A percentile compares a stretch with the other conserved stretches of the same genome.
Conservation (phyloP, 495 filamentous ascomycete species). For the Daldinia bambusicola region DNA sequence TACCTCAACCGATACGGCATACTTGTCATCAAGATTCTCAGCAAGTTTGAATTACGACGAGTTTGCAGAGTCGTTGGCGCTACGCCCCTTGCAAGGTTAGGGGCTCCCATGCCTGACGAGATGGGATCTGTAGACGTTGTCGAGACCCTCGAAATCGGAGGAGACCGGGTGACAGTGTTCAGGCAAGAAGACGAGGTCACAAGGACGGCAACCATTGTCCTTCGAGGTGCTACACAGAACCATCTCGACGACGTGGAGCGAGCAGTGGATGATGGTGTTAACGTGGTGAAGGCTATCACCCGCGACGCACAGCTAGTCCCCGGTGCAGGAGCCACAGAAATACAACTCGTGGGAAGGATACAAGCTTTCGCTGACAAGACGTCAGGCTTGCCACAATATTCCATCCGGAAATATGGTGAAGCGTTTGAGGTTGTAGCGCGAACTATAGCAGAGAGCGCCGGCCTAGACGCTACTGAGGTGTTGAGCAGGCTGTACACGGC, state of each 20-base stretch:
- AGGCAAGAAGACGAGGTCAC: slow-evolving; percentile 93
- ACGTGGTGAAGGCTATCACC: slow-evolving; percentile 98
- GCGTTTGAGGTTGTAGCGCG: slow-evolving; percentile 97
- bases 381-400: slow-evolving; percentile 90
- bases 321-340: slow-evolving; percentile 94
- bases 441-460: slow-evolving; percentile 92
- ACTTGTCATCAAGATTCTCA: slow-evolving; percentile 95
- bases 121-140: slow-evolving; percentile 96
- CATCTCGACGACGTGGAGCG: slow-evolving; percentile 97
- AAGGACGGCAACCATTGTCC: slow-evolving; percentile 91
- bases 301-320: slow-evolving; percentile 90
- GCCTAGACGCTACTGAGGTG: slow-evolving; percentile 95
- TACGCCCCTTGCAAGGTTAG: slow-evolving; percentile 91
- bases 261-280: slow-evolving; percentile 98
- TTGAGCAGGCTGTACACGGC: slow-evolving; percentile 91
- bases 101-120: slow-evolving; percentile 99
- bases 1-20: slow-evolving; percentile 98
- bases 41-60: slow-evolving; percentile 95
- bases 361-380: slow-evolving; percentile 89
- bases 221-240: slow-evolving; percentile 96
- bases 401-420: slow-evolving; percentile 96
- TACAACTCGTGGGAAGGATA: slow-evolving; percentile 93
- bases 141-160: slow-evolving; percentile 97
- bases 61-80: slow-evolving; percentile 97
- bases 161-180: slow-evolving; percentile 98